These are phyloP conservation scores for Phlegmacium glaucopus DNA, from an alignment of 768 basidiomycete genomes.

Conservation along the genomic window DNA sequence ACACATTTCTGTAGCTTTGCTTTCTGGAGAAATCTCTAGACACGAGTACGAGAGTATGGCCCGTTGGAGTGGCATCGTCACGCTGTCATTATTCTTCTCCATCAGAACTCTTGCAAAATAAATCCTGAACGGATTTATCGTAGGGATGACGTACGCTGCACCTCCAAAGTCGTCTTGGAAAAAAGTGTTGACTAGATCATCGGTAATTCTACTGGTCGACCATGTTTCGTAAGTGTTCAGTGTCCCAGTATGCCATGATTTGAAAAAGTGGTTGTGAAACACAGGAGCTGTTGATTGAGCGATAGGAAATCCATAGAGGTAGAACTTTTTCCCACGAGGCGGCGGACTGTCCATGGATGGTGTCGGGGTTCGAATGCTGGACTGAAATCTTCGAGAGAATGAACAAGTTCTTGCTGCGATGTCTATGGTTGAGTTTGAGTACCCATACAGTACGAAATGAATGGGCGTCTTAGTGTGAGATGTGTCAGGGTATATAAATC, in stretches of 20 bases:
- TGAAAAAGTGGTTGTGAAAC: not conserved
- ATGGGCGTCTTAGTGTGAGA: no score
- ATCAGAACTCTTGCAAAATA: no score
- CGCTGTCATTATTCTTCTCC: not conserved
- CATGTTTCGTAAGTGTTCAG: not conserved
- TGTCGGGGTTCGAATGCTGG: not conserved
- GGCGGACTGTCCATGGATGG: not conserved
- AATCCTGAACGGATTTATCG: not conserved
- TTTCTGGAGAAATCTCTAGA: not conserved
- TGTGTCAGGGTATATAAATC: no score
- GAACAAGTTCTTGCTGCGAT: no score
- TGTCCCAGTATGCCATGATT: not conserved
- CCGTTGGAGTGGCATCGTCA: not conserved
- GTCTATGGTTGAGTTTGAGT: no score
- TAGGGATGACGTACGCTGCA: not conserved
- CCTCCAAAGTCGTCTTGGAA: not conserved
- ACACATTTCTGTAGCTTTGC: not conserved
- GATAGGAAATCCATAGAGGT: not conserved
- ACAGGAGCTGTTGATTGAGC: not conserved
- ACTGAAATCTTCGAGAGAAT: not conserved
- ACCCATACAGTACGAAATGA: no score
- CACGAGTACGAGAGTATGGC: not conserved
- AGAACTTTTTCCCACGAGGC: not conserved
- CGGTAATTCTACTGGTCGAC: not conserved
- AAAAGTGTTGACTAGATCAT: not conserved